phyloP scores from a whole-genome alignment of 352 stramenopile species.

The Phytophthora macrochlamydospora region DNA sequence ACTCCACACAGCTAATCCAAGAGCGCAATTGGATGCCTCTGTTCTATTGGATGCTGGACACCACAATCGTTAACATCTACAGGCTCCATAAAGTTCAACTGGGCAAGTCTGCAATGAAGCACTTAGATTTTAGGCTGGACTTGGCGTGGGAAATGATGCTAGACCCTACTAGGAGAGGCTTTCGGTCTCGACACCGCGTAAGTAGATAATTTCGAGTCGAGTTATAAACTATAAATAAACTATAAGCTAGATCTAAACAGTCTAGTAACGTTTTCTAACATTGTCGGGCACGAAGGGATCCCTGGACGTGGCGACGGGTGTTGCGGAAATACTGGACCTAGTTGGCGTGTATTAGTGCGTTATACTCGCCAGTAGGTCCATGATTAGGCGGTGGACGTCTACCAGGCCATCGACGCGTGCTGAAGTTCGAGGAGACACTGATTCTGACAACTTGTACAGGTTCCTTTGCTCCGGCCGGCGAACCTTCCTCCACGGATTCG shows the following conservation, averaged over 20 bases:
- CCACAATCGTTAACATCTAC: background rate
- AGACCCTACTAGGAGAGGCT: no score
- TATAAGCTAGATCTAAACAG: no score
- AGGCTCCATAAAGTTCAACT: background rate
- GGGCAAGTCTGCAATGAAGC: background rate
- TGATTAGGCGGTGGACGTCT: no score
- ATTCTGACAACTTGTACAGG: background rate
- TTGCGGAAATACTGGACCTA: background rate
- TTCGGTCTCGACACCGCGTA: no score
- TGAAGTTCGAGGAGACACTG: background rate
- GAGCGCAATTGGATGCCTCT: background rate
- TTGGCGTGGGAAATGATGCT: background rate
- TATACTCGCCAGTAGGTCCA: no score
- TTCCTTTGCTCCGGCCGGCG: background rate
- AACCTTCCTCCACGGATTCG: background rate
- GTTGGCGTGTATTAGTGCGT: no score
- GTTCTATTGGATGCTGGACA: background rate
- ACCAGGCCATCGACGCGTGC: no score
- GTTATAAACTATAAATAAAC: no score
- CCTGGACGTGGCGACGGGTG: background rate
- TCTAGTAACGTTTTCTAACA: no score
- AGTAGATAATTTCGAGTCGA: no score
- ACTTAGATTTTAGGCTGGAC: background rate
- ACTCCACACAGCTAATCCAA: background rate
- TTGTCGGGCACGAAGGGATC: no score